Evolutionary conservation across 257 asterid species (phyloP).

Genomic region (Solanum arcanum): DNA sequence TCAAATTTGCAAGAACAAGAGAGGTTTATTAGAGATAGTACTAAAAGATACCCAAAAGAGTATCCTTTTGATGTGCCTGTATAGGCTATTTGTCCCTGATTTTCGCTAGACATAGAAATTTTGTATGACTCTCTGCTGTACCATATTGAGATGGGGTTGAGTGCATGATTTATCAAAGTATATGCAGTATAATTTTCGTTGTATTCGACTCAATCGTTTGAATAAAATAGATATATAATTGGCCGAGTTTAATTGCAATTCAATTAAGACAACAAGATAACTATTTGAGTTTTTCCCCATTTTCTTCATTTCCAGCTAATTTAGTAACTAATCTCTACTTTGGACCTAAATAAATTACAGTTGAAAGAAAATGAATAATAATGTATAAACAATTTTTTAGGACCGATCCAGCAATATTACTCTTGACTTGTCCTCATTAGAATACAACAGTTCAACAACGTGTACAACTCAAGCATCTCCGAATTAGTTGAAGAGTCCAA

Average conservation of each 20-base stretch:
- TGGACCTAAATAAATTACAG: not conserved
- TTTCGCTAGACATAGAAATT: not conserved
- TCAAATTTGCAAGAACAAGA: slow-evolving; percentile 63
- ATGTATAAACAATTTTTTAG: no score
- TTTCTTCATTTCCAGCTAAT: not conserved
- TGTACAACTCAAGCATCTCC: no score
- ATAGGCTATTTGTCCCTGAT: not conserved
- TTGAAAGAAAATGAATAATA: no score
- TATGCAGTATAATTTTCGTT: not conserved
- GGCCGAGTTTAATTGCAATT: not conserved
- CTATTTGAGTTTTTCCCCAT: not conserved
- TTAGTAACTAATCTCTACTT: not conserved
- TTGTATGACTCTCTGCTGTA: no score
- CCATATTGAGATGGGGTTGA: not conserved
- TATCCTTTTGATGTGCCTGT: slow-evolving; percentile 70
- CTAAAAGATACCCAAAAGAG: slow-evolving; percentile 42
- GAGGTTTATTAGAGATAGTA: slow-evolving; percentile 45
- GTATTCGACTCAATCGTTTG: not conserved
- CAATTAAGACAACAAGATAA: not conserved
- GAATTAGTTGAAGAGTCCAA: no score
- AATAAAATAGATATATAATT: not conserved
- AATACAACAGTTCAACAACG: no score
- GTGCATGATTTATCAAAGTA: not conserved
- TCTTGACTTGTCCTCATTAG: no score
- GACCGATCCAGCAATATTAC: no score